Percentiles rank a stretch among this genome's conserved stretches.
phyloP scores from a whole-genome alignment of 495 filamentous ascomycete genomes.

The Penicillium verhagenii region DNA sequence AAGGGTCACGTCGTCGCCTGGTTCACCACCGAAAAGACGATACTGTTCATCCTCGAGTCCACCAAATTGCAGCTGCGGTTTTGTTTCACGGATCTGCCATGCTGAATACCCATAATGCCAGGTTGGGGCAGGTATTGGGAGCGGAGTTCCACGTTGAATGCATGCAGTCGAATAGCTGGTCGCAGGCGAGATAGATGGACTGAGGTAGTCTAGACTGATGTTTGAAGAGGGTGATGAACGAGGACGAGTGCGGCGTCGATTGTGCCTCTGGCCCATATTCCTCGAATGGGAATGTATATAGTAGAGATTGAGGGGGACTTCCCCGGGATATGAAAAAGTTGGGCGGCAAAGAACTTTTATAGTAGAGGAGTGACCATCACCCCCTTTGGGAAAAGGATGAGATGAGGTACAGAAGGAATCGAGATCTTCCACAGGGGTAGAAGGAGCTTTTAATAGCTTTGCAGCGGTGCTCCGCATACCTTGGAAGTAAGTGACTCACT shows the following conservation, averaged over 20 bases:
- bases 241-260: constrained; percentile 47
- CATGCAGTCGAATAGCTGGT: constrained; percentile 17
- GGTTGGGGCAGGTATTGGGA: constrained; percentile 34
- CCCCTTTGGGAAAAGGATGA: constrained; percentile 39
- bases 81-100: constrained; percentile 37
- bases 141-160: constrained; percentile 20
- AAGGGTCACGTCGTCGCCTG: constrained; percentile 45
- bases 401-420: constrained; percentile 36
- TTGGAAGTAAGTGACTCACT: constrained; percentile 27
- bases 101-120: constrained; percentile 43
- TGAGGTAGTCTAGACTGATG: no score
- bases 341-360: constrained; percentile 12
- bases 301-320: constrained; percentile 1
- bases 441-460: constrained; percentile 14
- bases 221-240: constrained; percentile 43
- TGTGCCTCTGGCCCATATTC: constrained; percentile 52
- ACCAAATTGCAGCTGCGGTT: constrained; percentile 21
- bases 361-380: constrained; percentile 46
- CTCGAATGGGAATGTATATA: constrained; percentile 11
- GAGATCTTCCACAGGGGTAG: constrained; percentile 17
- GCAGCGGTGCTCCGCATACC: neutral
- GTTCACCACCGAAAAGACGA: constrained; percentile 48
- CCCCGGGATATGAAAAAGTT: constrained; percentile 6
- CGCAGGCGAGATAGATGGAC: constrained; percentile 5
- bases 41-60: constrained; percentile 38